phyloP scores from a whole-genome alignment of 2,329 filamentous ascomycete species.

The Microascus cirrosus region DNA sequence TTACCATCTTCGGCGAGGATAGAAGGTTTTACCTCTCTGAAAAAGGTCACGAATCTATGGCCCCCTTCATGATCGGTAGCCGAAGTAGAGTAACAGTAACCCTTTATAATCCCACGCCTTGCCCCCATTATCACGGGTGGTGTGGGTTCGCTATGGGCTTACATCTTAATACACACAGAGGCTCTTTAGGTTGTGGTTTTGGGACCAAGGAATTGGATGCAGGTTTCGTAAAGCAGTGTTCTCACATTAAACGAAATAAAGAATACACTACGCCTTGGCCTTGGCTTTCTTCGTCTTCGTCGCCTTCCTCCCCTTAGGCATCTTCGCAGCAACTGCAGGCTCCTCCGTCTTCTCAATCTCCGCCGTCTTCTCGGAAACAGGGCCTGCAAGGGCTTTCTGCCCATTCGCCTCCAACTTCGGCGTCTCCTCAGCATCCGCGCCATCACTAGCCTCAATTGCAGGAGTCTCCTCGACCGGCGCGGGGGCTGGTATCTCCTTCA shows the following conservation, averaged over 20 bases:
- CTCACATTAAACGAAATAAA: slow-evolving; percentile 8
- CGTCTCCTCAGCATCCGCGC: slow-evolving; percentile 21
- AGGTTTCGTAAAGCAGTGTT: neutral
- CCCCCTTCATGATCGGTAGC: slow-evolving; percentile 30
- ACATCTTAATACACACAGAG: slow-evolving; percentile 24
- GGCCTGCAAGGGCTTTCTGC: slow-evolving; percentile 16
- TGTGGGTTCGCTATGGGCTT: slow-evolving; percentile 52
- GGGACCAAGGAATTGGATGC: neutral
- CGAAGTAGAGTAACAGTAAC: slow-evolving; percentile 43
- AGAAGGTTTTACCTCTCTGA: slow-evolving; percentile 12
- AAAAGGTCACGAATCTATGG: slow-evolving; percentile 21
- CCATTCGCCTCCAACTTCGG: slow-evolving; percentile 15
- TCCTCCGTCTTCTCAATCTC: slow-evolving; percentile 13
- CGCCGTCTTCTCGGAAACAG: slow-evolving; percentile 12
- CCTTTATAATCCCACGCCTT: slow-evolving; percentile 50
- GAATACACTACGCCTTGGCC: slow-evolving; percentile 9
- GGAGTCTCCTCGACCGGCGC: slow-evolving; percentile 20
- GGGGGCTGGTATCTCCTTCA: slow-evolving; percentile 47
- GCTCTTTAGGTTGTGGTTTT: neutral
- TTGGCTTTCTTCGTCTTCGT: slow-evolving; percentile 14
- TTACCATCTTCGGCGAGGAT: slow-evolving; percentile 24
- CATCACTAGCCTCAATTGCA: slow-evolving; percentile 25
- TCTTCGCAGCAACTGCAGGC: slow-evolving; percentile 19
- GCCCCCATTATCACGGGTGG: slow-evolving; percentile 32
- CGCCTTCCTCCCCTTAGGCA: slow-evolving; percentile 19